These are phyloP conservation scores for Entomortierella beljakovae DNA, from an alignment of 192 early-diverging fungal species.

Conservation along the genomic window DNA sequence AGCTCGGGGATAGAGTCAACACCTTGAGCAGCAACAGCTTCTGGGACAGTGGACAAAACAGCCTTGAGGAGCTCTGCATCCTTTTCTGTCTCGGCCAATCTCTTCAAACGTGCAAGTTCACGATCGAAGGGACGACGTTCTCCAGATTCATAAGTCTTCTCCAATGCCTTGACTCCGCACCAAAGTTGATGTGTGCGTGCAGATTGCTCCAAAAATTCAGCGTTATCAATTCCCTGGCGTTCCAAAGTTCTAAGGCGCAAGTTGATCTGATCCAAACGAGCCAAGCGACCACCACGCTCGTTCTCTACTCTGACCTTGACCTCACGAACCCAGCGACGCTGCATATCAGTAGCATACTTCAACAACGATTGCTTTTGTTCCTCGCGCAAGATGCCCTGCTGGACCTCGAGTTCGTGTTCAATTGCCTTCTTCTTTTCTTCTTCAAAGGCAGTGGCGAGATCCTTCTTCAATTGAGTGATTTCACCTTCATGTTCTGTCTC, in stretches of 20 bases:
- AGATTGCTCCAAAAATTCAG: constrained; percentile 73
- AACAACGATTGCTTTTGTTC: constrained; percentile 72
- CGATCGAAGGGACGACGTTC: constrained; percentile 73
- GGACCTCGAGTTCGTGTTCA: constrained; percentile 59
- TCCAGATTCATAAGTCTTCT: constrained; percentile 61
- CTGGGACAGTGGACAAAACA: constrained; percentile 73
- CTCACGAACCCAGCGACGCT: constrained; percentile 83
- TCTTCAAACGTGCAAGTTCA: constrained; percentile 72
- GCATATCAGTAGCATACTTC: constrained; percentile 75
- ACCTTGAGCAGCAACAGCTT: constrained; percentile 67
- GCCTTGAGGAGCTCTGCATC: constrained; percentile 63
- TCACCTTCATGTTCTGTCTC: constrained; percentile 63
- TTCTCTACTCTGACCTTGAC: constrained; percentile 86
- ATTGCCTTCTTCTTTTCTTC: constrained; percentile 51
- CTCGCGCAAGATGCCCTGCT: constrained; percentile 47
- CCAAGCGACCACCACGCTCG: constrained; percentile 91
- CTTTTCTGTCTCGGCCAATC: constrained; percentile 67
- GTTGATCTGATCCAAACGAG: constrained; percentile 84
- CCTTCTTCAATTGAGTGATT: constrained; percentile 68
- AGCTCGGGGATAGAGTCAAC: constrained; percentile 75
- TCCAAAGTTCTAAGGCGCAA: constrained; percentile 82
- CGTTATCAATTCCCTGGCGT: constrained; percentile 72
- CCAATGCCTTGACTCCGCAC: constrained; percentile 74
- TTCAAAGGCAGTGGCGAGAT: constrained; percentile 62
- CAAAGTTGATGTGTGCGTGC: constrained; percentile 71